A percentile compares a stretch with the other conserved stretches of the same genome.
Conservation (phyloP, 148 eudicot species). For the Polygonum aviculare region DNA sequence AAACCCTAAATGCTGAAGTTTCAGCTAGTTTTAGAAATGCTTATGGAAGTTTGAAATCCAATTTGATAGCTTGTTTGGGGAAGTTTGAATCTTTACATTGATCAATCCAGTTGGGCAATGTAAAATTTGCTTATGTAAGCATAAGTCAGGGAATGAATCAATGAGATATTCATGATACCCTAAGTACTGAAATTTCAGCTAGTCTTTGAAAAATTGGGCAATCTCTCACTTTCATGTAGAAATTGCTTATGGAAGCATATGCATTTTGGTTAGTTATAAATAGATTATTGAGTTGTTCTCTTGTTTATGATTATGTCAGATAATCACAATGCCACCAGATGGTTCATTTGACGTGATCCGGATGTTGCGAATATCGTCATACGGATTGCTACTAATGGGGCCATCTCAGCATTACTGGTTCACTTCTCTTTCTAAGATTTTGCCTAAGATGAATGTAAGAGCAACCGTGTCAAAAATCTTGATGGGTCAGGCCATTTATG, state of each 20-base stretch:
- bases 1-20: neutral
- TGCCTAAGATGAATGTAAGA: constrained; percentile 24
- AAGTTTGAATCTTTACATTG: neutral
- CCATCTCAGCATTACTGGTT: constrained; percentile 73
- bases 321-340: constrained; percentile 37
- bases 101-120: neutral
- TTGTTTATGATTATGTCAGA: constrained; percentile 23
- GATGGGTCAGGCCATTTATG: constrained; percentile 52
- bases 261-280: neutral
- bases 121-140: too few species aligned
- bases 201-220: too few species aligned
- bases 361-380: constrained; percentile 50
- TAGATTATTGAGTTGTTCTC: neutral
- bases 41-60: neutral
- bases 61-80: neutral
- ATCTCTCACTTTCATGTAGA: too few species aligned
- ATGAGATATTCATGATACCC: too few species aligned
- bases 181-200: too few species aligned
- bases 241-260: too few species aligned
- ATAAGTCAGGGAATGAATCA: too few species aligned
- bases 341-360: constrained; percentile 45
- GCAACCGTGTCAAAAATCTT: constrained; percentile 51
- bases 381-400: constrained; percentile 61
- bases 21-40: neutral
- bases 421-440: constrained; percentile 38